Percentiles rank a stretch among this genome's conserved stretches.
These are phyloP conservation scores for Berberis thunbergii DNA, from an alignment of 164 flowering plant genomes.

Conservation along the genomic window DNA sequence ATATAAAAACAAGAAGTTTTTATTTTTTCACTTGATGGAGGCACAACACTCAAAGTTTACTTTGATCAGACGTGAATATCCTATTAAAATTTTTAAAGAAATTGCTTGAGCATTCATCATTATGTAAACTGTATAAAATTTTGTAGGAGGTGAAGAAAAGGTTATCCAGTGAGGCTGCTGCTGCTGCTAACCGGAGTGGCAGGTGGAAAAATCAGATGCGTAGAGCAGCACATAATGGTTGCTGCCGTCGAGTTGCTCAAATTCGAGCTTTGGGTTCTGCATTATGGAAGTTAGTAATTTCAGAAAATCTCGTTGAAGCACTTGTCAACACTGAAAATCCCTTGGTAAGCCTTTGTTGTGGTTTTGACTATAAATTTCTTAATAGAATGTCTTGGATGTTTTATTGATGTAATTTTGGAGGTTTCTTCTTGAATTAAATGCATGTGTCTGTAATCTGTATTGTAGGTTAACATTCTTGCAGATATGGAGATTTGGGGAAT, in stretches of 20 bases:
- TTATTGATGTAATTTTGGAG: neutral
- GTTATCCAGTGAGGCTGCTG: conserved; percentile 71
- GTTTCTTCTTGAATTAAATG: neutral
- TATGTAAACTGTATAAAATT: neutral
- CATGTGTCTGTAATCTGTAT: neutral
- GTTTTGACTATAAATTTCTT: neutral
- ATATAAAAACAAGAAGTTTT: no score
- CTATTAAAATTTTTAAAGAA: no score
- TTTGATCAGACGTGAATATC: no score
- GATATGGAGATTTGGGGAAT: conserved; percentile 95
- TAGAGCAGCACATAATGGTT: conserved; percentile 95
- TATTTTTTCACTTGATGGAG: no score
- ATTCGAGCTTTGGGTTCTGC: conserved; percentile 63
- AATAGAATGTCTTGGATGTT: neutral
- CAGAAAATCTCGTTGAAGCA: conserved; percentile 66
- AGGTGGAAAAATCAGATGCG: conserved; percentile 97
- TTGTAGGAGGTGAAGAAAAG: conserved; percentile 84
- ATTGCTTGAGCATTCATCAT: no score
- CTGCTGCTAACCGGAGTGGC: conserved; percentile 79
- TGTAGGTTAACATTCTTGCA: conserved; percentile 82
- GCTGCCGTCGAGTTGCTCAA: conserved; percentile 91
- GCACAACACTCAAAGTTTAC: no score
- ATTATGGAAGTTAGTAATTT: conserved; percentile 74
- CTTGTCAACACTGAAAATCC: conserved; percentile 60
- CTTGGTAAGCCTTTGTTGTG: conserved; percentile 40